Evolutionary conservation across 1,139 yeast species (phyloP), one percentile per base, ranked within the genome.

Genomic region (Scheffersomyces parashehatae): DNA sequence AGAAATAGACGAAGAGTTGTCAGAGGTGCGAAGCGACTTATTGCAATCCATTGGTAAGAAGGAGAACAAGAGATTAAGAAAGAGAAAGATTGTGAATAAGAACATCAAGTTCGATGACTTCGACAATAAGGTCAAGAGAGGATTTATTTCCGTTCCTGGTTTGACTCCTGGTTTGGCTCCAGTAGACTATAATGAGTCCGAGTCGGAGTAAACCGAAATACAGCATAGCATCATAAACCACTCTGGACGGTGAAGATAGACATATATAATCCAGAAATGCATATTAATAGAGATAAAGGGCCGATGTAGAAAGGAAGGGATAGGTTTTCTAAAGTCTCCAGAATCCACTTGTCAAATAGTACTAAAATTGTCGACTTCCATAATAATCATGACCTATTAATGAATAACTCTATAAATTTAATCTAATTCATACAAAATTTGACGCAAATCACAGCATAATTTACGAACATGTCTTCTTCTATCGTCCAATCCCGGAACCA

Each of bases 81-180:
- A 50, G 38, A 53, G 55, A 39, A 54, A 46, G 36, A 33, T 34
- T 24, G 42, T 40, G 14, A 31, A 50, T 54, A 52, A 51, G 43
- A 58, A 59, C 38, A 53, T 62, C 45, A 68, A 71, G 55, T 65
- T 68, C 48, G 64, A 58, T 31, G 73, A 70, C 29, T 77, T 79
- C 54, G 66, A 72, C 42, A 62, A 65, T 31, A 76, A 73, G 58
- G 62, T 77, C 41, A 62, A 73, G 45, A 65, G 65, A 42, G 81
- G 81, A 11, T 55, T 59, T 40, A 64, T 70, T 48, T 64, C 77
- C 9, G 77, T 75, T 53, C 83, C 89, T 38, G 95, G 95, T 11
- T 73, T 89, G 45, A 89, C 97, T 0, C 97, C 96, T 1, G 97
- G 97, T 43, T 75, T 89, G 63, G 97, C 96, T 0, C 96, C 96